Evolutionary conservation across 441 rosid genomes (phyloP), one percentile per base, ranked within the genome.

Genomic region (Biscutella laevigata): DNA sequence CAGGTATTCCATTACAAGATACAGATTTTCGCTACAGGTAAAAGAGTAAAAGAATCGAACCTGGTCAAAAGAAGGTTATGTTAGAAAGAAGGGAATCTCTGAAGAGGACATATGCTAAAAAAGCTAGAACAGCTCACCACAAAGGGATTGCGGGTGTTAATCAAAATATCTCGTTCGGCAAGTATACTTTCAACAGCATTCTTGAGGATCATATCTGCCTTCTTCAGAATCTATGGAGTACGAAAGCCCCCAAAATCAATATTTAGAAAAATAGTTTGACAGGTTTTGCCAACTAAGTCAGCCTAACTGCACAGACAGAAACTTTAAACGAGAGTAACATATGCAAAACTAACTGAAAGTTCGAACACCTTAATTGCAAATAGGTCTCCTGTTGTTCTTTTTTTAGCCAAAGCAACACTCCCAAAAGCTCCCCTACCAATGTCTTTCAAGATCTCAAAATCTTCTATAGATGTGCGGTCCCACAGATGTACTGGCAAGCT

Each of bases 1-100:
- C 68, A 92, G 53, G 67, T 92, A 92, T 74, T 92, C 99, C 99
- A 92, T 92, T 76, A 92, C 99, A 63, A 92, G 99, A 69, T 92
- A 92, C 73, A 92, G 71, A 69, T 92, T 92, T 55, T 86, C 92
- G 7, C 94, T 84, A 55, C 87, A 86, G 22, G 99, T 92, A 68
- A 92, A 92, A 10, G 99, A 92, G 77, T 86, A 92, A 73, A 88
- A 92, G 80, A 92, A 92, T 21, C 95, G 95, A 61, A 92, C 99
- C 97, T 88, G 81, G 40, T 20, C 67, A 61, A 62, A 53, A 64
- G 39, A 74, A 42, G 58, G 51, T 40, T 35, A 63, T 5, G 63
- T 71, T 71, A 73, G 89, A 49, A 68, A 43, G 51, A 59, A 14
- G 43, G 50, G 21, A 43, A 29, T 10, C 57, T 59, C 27, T 45